These are phyloP conservation scores for Candida coleopterorum DNA, from an alignment of 805 yeast species.

Conservation along the genomic window DNA sequence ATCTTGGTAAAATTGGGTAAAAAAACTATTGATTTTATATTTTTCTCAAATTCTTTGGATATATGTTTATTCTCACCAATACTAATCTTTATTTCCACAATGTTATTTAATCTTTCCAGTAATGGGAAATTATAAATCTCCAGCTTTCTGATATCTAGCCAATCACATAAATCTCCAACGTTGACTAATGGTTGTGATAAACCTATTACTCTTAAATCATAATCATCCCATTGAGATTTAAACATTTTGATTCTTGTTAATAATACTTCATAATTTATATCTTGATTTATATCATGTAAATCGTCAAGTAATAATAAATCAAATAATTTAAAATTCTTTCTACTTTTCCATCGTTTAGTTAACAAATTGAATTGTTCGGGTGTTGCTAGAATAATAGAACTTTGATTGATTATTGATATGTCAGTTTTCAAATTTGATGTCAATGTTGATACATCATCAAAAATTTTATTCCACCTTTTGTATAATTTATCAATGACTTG, in stretches of 20 bases:
- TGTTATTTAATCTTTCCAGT: slow-evolving; percentile 48
- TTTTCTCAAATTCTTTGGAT: slow-evolving; percentile 3
- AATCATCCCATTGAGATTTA: slow-evolving; percentile 55
- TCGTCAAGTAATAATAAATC: slow-evolving; percentile 72
- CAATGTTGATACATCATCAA: slow-evolving; percentile 52
- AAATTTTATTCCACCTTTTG: slow-evolving; percentile 51
- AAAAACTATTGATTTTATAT: slow-evolving; percentile 43
- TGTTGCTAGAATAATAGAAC: slow-evolving; percentile 71
- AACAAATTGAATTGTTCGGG: slow-evolving; percentile 72
- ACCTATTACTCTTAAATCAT: slow-evolving; percentile 54
- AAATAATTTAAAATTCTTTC: slow-evolving; percentile 63
- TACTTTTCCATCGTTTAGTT: slow-evolving; percentile 78
- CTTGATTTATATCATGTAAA: slow-evolving; percentile 59
- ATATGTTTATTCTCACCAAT: slow-evolving; percentile 11
- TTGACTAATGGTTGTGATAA: slow-evolving; percentile 67
- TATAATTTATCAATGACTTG: slow-evolving; percentile 45
- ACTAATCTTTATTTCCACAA: slow-evolving; percentile 54
- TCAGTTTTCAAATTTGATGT: slow-evolving; percentile 53
- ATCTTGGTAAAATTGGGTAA: slow-evolving; percentile 53
- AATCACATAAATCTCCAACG: slow-evolving; percentile 74
- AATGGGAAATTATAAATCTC: slow-evolving; percentile 70
- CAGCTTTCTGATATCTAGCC: slow-evolving; percentile 70
- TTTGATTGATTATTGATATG: slow-evolving; percentile 47
- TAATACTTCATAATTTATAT: slow-evolving; percentile 61
- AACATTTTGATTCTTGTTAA: slow-evolving; percentile 71